Percentiles rank a stretch among this genome's conserved stretches.
These are phyloP conservation scores for Leishmania turanica DNA, from an alignment of 208 protist genomes.

Conservation along the genomic window DNA sequence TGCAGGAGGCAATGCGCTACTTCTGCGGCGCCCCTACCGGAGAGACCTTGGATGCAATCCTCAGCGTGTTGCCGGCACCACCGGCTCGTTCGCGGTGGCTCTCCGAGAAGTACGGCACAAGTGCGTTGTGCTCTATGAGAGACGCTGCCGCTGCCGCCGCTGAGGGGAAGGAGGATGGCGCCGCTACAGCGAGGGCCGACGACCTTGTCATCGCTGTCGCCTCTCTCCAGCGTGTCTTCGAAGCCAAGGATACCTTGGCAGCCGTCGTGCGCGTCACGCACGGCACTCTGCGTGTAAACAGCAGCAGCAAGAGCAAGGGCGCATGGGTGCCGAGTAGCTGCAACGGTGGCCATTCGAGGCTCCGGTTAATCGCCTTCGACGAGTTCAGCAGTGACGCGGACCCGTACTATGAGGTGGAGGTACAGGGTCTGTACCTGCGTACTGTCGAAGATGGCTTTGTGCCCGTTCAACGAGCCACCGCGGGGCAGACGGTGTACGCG, in stretches of 20 bases:
- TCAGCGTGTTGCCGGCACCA: constrained; percentile 59
- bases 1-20: constrained; percentile 68
- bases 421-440: constrained; percentile 48
- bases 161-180: background rate
- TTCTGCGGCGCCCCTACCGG: constrained; percentile 60
- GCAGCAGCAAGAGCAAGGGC: background rate
- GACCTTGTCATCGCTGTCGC: constrained; percentile 53
- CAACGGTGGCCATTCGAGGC: background rate
- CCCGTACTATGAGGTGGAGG: constrained; percentile 52
- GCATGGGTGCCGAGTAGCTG: background rate
- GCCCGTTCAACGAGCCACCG: constrained; percentile 44
- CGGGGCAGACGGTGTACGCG: constrained; percentile 75
- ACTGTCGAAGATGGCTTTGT: constrained; percentile 58
- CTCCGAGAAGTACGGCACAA: constrained; percentile 41
- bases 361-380: constrained; percentile 56
- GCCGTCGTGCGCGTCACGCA: constrained; percentile 68
- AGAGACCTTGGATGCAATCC: constrained; percentile 65
- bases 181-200: background rate
- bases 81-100: constrained; percentile 47
- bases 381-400: constrained; percentile 73
- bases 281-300: constrained; percentile 42
- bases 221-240: constrained; percentile 57
- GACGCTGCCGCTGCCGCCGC: background rate
- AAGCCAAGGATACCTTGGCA: constrained; percentile 37
- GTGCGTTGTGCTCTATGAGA: constrained; percentile 1